These are phyloP conservation scores for Amoebophrya sp. DNA, from an alignment of 169 alveolate genomes.

Conservation along the genomic window DNA sequence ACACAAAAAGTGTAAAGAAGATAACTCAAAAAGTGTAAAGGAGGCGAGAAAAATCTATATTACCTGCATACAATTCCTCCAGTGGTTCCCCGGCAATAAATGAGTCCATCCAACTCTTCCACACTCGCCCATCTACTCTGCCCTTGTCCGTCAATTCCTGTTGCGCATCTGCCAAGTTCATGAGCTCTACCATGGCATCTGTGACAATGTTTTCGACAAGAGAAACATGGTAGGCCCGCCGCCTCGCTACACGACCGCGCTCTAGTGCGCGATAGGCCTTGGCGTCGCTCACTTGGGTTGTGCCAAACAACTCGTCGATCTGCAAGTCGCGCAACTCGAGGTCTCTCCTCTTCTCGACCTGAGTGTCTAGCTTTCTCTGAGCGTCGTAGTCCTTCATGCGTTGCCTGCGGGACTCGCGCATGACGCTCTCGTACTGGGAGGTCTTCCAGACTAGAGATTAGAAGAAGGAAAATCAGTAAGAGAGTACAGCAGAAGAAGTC, in stretches of 20 bases:
- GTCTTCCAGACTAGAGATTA: neutral
- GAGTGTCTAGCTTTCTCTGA: neutral
- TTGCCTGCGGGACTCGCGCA: neutral
- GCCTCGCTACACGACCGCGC: neutral
- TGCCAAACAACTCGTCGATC: neutral
- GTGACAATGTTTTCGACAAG: neutral
- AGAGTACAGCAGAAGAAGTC: no score
- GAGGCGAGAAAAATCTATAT: no score
- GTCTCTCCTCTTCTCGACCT: neutral
- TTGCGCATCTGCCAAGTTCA: neutral
- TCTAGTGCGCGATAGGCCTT: neutral
- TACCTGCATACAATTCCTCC: neutral
- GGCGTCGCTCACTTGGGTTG: neutral
- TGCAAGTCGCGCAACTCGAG: neutral
- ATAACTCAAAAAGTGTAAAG: no score
- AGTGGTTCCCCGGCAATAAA: neutral
- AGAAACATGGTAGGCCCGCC: neutral
- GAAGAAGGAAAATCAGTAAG: no score
- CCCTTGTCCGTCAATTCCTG: neutral
- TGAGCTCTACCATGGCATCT: neutral
- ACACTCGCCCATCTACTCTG: neutral
- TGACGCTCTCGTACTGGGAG: neutral
- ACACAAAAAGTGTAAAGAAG: no score
- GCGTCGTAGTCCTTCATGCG: neutral
- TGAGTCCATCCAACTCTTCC: neutral